Evolutionary conservation across 805 yeast genomes (phyloP), one percentile per base, ranked within the genome.

Genomic region (Candida maltosa): DNA sequence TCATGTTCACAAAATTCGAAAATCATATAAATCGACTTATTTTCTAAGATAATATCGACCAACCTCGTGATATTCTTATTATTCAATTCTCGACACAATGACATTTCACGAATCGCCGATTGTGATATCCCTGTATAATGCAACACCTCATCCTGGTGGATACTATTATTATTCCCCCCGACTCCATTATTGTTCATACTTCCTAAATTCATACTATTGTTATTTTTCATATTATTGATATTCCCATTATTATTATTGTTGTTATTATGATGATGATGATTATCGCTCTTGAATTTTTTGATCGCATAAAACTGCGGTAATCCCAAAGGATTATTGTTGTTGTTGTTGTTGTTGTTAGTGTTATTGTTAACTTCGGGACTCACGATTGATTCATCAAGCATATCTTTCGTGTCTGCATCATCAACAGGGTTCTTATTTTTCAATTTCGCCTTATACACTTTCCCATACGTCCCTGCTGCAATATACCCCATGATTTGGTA

Each of bases 401-500:
- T 37, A 37, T 29, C 34, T 39, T 44, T 37, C 9, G 29, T 24
- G 19, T 41, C 40, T 16, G 31, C 37, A 20, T 32, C 36, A 22
- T 15, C 11, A 5, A 15, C 26, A 8, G 6, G 6, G 17, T 41
- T 46, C n/a, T n/a, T n/a, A 15, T 56, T 42, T 46, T 59, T 55
- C 6, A 80, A 70, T 42, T 75, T 75, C 6, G 97, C 97, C 55
- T 93, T 91, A 65, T 88, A 93, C 16, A 87, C 96, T 39, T 87
- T 76, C 39, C 98, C 98, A 58, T 93, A 93, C 0, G 98, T 93
- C 26, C 98, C 98, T 0, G 98, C 96, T 1, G 98, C 98, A 39
- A 93, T 93, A 59, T 93, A 93, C 0, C 98, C 98, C 12, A 88
- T 62, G 40, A 93, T 83, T 42, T 83, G 89, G 60, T 89, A 93